These are phyloP conservation scores for Calonectria montana DNA, from an alignment of 2,329 filamentous ascomycete species.

Conservation along the genomic window DNA sequence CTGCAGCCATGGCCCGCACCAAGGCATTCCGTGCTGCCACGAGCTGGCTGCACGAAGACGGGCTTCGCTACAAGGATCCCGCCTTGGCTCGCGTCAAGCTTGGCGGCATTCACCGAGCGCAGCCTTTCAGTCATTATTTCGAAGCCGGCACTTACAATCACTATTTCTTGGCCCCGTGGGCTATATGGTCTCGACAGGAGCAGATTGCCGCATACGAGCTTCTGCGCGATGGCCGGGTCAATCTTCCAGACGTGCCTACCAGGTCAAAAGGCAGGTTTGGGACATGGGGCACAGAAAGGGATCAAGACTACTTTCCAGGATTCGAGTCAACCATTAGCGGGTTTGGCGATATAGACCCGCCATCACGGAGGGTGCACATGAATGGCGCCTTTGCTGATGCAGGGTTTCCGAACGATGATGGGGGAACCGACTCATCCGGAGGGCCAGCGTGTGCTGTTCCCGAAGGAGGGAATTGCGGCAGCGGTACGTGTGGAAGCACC, in stretches of 20 bases:
- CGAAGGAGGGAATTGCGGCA: background rate
- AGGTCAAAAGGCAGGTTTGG: background rate
- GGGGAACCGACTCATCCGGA: background rate
- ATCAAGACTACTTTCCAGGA: background rate
- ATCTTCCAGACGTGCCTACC: background rate
- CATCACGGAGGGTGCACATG: background rate
- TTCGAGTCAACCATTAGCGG: background rate
- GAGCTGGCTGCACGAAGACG: background rate
- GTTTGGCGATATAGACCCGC: background rate
- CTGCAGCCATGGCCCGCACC: background rate
- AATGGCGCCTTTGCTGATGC: background rate
- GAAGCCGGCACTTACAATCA: background rate
- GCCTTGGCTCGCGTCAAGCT: background rate
- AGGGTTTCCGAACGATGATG: background rate
- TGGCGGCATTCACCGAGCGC: background rate
- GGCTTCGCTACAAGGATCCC: background rate
- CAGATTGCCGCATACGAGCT: background rate
- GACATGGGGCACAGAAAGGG: background rate
- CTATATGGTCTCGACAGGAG: background rate
- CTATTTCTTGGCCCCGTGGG: background rate
- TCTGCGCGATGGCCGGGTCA: background rate
- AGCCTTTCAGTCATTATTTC: background rate
- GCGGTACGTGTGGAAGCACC: background rate
- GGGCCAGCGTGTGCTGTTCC: background rate
- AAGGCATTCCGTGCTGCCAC: background rate